Conservation (phyloP, 1,284 basidiomycete species). For the Hymenochaete sp. region DNA sequence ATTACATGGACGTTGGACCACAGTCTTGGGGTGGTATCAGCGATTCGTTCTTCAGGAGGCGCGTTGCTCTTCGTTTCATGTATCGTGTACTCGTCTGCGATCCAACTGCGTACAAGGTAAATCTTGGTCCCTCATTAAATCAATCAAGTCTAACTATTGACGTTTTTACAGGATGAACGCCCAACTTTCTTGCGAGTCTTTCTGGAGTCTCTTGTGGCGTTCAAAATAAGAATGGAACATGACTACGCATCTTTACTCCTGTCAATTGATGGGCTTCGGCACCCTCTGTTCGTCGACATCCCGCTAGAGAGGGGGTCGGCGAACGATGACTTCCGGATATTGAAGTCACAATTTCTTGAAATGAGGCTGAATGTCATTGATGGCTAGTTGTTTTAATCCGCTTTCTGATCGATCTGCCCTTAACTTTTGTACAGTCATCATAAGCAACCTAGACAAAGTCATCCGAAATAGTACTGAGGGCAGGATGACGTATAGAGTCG, state of each 20-base stretch:
- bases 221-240: conserved; percentile 47
- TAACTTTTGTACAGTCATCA: conserved; percentile 4
- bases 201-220: conserved; percentile 47
- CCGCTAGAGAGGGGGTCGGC: conserved; percentile 15
- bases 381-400: background rate
- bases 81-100: conserved; percentile 57
- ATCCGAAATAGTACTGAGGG: background rate
- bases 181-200: conserved; percentile 51
- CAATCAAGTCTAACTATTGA: background rate
- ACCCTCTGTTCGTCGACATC: conserved; percentile 39
- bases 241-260: conserved; percentile 47
- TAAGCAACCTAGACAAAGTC: conserved; percentile 8
- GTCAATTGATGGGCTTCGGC: conserved; percentile 42
- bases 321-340: conserved; percentile 6
- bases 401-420: background rate
- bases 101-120: conserved; percentile 52
- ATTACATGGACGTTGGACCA: conserved; percentile 47
- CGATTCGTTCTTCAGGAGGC: conserved; percentile 44
- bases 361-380: conserved; percentile 6
- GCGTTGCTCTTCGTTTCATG: conserved; percentile 66
- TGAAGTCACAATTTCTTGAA: conserved; percentile 5
- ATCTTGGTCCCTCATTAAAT: conserved; percentile 1
- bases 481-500: background rate
- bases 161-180: conserved; percentile 34
- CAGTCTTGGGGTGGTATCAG: conserved; percentile 55